Conservation (phyloP, 768 basidiomycete species). For the Leccinellum rugosiceps region DNA sequence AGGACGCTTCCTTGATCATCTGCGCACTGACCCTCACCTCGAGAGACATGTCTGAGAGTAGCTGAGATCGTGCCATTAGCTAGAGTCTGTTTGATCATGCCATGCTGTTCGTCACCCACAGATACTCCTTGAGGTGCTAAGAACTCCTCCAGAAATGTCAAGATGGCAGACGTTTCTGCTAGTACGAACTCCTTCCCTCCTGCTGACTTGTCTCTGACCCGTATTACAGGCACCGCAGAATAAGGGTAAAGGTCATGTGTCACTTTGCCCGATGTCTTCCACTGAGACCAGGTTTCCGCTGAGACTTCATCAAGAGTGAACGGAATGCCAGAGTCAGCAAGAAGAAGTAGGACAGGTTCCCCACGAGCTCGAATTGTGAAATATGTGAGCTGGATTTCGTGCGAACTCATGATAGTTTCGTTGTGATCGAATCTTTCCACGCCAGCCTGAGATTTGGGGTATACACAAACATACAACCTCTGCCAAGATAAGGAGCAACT, state of each 20-base stretch:
- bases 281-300: conserved; percentile 11
- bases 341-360: conserved; percentile 26
- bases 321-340: conserved; percentile 22
- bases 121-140: conserved; percentile 10
- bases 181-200: conserved; percentile 13
- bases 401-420: conserved; percentile 12
- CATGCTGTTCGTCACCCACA: conserved; percentile 10
- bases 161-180: conserved; percentile 25
- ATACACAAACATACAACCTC: neutral
- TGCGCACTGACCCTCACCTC: conserved; percentile 12
- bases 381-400: conserved; percentile 21
- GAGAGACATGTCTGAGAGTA: conserved; percentile 18
- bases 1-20: conserved; percentile 25
- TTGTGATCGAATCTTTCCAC: neutral
- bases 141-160: conserved; percentile 22
- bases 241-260: conserved; percentile 22
- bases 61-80: conserved; percentile 3
- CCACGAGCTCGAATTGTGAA: conserved; percentile 23
- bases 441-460: neutral
- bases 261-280: conserved; percentile 15
- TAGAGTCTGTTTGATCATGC: neutral
- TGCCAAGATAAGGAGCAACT: neutral
- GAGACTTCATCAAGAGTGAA: conserved; percentile 22
- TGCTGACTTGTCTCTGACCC: conserved; percentile 13
- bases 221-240: conserved; percentile 24